phyloP scores from a whole-genome alignment of 2,329 filamentous ascomycete species.

The Xylaria sp. region DNA sequence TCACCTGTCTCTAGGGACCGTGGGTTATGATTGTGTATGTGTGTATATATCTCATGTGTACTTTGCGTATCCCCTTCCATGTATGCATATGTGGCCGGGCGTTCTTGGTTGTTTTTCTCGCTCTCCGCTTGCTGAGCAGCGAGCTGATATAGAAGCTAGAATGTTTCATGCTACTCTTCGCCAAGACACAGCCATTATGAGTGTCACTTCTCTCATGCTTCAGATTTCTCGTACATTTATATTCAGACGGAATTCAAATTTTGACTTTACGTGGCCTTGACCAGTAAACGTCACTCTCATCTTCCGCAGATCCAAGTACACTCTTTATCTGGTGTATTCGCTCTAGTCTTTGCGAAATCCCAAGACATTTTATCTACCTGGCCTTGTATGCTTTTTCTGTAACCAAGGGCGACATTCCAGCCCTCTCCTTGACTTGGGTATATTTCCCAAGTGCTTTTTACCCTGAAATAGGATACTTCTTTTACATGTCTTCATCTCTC shows the following conservation, averaged over 20 bases:
- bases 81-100: slow-evolving; percentile 32
- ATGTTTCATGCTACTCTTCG: slow-evolving; percentile 22
- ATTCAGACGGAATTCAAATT: neutral
- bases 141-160: slow-evolving; percentile 22
- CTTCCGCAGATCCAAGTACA: neutral
- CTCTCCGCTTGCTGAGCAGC: slow-evolving; percentile 12
- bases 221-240: neutral
- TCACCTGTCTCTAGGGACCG: too few relatives aligned
- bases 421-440: neutral
- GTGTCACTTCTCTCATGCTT: neutral
- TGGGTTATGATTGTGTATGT: neutral
- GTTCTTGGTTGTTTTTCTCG: slow-evolving; percentile 32
- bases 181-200: neutral
- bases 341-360: slow-evolving; percentile 4
- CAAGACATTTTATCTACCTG: slow-evolving; percentile 1
- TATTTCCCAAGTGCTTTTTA: neutral
- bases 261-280: neutral
- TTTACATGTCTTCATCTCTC: neutral
- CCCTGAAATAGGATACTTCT: slow-evolving; percentile 8
- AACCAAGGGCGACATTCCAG: neutral
- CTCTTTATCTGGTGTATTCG: slow-evolving; percentile 6
- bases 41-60: slow-evolving; percentile 15
- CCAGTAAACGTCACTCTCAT: neutral
- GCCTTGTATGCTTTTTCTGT: neutral
- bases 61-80: slow-evolving; percentile 8